Evolutionary conservation across 2,329 filamentous ascomycete species (phyloP), one percentile per base, ranked within the genome.

Genomic region (Aureobasidium vineae): DNA sequence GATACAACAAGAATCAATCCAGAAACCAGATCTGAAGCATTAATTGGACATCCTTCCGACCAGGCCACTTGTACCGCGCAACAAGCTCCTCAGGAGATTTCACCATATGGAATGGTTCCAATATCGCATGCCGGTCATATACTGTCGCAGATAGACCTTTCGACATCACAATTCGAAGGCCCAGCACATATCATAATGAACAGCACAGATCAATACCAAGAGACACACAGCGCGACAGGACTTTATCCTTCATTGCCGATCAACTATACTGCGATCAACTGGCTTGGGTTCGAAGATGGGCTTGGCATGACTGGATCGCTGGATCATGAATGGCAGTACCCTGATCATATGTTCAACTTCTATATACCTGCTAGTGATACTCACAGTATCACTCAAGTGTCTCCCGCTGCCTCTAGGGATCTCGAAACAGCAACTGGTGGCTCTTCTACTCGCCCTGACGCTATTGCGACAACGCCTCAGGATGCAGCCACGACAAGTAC

Each of bases 291-390:
- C 7, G 59, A 40, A 11, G 59, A 63, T 19, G 47, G 19, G 19
- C 26, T 2, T 5, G 19, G 31, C 4, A 26, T 63, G 2, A 28
- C 8, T 4, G 43, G 31, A 3, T 19, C 19, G n/a, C 31, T 28
- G 10, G 26, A 45, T 26, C 38, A 45, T 11, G 38, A 59, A 3
- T 59, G 59, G 59, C 59, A 50, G 11, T 41, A 63, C 13, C 59
- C 59, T 28, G 59, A 63, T 26, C n/a, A 41, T 6, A 26, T 52
- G 21, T 63, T 41, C 31, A n/a, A 59, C 11, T 59, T 59, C 19
- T 43, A 59, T 21, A 45, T 59, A 26, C 38, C 54, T 26, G 54
- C 38, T 3, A 59, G 40, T 38, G 54, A 45, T 43, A 33, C 38
- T n/a, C 40, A 59, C 15, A 59, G 40, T 11, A 43, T 59, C 23